Evolutionary conservation across 2,329 filamentous ascomycete species (phyloP).

Genomic region (Penicillium corylophilum): DNA sequence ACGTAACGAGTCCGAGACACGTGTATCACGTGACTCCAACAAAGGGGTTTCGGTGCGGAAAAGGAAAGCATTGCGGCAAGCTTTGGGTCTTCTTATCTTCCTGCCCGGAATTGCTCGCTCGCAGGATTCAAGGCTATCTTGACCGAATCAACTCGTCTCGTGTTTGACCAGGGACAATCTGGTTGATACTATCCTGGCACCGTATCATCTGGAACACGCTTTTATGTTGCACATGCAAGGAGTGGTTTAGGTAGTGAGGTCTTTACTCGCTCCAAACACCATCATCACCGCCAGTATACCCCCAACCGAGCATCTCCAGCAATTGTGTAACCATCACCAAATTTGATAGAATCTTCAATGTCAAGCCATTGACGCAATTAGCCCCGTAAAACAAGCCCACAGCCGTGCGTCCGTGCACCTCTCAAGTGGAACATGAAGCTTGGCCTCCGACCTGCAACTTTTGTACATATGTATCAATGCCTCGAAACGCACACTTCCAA

Average conservation of each 20-base stretch:
- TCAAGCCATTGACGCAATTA: not conserved
- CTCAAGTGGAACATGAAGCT: constrained; percentile 4
- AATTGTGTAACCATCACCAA: not conserved
- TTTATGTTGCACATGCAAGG: not conserved
- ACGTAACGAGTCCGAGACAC: no score
- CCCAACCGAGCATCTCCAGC: not conserved
- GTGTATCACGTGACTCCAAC: no score
- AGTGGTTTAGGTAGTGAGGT: not conserved
- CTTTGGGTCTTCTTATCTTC: no score
- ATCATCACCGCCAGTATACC: not conserved
- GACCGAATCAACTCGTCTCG: not conserved
- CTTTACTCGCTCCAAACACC: not conserved
- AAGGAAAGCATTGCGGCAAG: no score
- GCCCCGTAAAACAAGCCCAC: not conserved
- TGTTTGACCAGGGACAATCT: no score
- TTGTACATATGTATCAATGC: constrained; percentile 7
- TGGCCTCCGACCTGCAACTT: not conserved
- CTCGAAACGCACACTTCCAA: constrained; percentile 16
- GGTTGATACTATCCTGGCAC: no score
- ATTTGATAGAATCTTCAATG: not conserved
- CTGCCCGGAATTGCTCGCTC: no score
- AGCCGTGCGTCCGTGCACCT: not conserved
- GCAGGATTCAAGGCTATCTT: no score
- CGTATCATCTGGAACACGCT: not conserved
- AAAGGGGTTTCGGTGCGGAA: no score